These are phyloP conservation scores for Cinchona pubescens DNA, from an alignment of 257 asterid species.

Conservation along the genomic window DNA sequence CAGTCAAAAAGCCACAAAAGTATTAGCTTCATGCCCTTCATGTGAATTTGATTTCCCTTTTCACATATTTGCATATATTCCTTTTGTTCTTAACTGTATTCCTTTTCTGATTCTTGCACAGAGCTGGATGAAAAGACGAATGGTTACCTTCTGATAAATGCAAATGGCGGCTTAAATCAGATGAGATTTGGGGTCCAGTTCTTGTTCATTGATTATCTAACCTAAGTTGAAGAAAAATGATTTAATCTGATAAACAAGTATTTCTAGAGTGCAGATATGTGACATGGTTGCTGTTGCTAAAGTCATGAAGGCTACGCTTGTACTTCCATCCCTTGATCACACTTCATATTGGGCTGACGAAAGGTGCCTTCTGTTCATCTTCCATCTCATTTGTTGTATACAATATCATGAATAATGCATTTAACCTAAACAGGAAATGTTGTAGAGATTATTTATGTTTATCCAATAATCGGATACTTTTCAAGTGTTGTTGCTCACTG, in stretches of 20 bases:
- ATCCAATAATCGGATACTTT: not conserved
- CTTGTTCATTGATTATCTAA: conserved; percentile 22
- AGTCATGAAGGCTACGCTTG: conserved; percentile 86
- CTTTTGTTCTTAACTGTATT: conserved; percentile 14
- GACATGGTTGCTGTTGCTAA: conserved; percentile 99
- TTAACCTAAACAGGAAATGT: not conserved
- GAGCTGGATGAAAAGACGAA: conserved; percentile 69
- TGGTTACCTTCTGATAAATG: conserved; percentile 82
- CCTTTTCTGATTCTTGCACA: conserved; percentile 23
- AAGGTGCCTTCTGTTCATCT: conserved; percentile 45
- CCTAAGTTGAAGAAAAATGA: conserved; percentile 18
- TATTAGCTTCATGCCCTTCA: conserved; percentile 31
- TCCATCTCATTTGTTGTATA: not conserved
- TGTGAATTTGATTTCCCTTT: not conserved
- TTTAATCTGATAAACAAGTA: conserved; percentile 53
- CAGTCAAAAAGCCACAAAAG: conserved; percentile 67
- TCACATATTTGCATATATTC: conserved; percentile 1
- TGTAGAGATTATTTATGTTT: not conserved
- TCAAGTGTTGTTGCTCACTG: not conserved
- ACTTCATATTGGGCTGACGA: conserved; percentile 95
- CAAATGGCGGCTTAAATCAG: conserved; percentile 98
- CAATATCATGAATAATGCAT: not conserved
- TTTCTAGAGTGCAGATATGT: conserved; percentile 96
- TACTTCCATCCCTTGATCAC: conserved; percentile 96
- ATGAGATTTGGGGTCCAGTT: conserved; percentile 99